Evolutionary conservation across 2,329 filamentous ascomycete genomes (phyloP), one percentile per base, ranked within the genome.

Genomic region (Colletotrichum filicis): DNA sequence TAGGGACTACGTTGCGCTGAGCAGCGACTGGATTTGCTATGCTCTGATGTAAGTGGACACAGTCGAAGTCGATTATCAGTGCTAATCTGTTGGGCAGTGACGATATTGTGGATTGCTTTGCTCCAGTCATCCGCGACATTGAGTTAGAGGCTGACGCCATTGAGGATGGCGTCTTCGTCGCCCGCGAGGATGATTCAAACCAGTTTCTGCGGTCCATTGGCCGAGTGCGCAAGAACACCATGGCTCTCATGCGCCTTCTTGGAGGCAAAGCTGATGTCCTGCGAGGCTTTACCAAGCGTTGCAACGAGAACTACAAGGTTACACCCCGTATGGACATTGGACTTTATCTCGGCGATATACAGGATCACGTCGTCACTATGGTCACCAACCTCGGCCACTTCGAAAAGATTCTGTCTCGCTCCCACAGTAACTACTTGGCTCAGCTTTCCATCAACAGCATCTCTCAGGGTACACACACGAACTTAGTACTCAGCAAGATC

Each of bases 351-450:
- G 95, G 95, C 79, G 97, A 99, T 84, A 98, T 99, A 76, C 97
- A 99, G 83, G 97, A 99, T 84, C 97, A 99, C 89, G 96, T 99
- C 66, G 95, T 99, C 73, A 99, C 97, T 58, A 98, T 98, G 96
- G 97, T 98, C 90, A 97, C 94, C 77, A 99, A 97, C 83, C 84
- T 99, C 78, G 92, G 92, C 1, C 97, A 99, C 81, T 98, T 98
- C 77, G 97, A 99, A 82, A 98, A 98, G 88, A 98, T 99, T 89
- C 89, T 99, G 62, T 95, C 93, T 32, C 93, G 97, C 26, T 94
- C 94, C 2, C 97, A 99, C 85, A 94, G 93, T 86, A 99, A 98
- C 82, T 98, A 99, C 80, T 89, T 99, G 49, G 96, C 97, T 1
- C 97, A 98, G 80, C 91, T 98, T 74, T 96, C 93, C 52, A 95